Base-by-base conservation (phyloP, 1,284 basidiomycete species). In the Rugosomyces carneus region DNA sequence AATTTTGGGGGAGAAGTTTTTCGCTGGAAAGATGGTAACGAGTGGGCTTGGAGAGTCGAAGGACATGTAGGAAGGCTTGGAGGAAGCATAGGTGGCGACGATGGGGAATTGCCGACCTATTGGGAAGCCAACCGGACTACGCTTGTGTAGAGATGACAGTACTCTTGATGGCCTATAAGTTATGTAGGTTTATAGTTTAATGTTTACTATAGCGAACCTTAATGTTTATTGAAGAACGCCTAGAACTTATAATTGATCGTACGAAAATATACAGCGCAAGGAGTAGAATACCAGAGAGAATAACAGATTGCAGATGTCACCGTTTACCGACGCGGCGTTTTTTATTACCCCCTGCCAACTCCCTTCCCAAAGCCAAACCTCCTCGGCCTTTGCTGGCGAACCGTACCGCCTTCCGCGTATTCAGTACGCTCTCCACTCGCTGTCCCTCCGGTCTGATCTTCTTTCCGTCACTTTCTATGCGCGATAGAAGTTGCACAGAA, bases 341-440 rank as follows among this genome's bases (percentile, higher is more conserved):
- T 34, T 16, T 34, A n/a, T 8, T 34, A n/a, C 31, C 31, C 6
- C 44, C 40, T 31, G 61, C 53, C 2, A 54, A 52, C 40, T 69
- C 65, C 40, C 71, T 60, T 5, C 68, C 80, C 10, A 85, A 61
- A 4, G 84, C 75, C 34, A 75, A 66, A 6, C 78, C 76, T 23
- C 86, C 85, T 40, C 71, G 68, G 4, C 85, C 84, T 60, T 77
- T 81, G 50, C 81, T 88, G 16, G 80, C 84, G 49, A 76, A 73
- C n/a, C 85, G 74, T 42, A 96, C 80, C 0, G 93, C 93, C 66
- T 95, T 96, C 48, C 93, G 78, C 0, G 88, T 79, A 58, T 94
- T 94, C 47, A 95, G 62, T 1, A 85, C 74, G 37, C 67, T 72
- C 35, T 77, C 74, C 45, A 72, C 66, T 34, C 61, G 63, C 9